Base-by-base conservation (phyloP, 805 yeast genomes). In the Ogataea nakhonphanomensis region DNA sequence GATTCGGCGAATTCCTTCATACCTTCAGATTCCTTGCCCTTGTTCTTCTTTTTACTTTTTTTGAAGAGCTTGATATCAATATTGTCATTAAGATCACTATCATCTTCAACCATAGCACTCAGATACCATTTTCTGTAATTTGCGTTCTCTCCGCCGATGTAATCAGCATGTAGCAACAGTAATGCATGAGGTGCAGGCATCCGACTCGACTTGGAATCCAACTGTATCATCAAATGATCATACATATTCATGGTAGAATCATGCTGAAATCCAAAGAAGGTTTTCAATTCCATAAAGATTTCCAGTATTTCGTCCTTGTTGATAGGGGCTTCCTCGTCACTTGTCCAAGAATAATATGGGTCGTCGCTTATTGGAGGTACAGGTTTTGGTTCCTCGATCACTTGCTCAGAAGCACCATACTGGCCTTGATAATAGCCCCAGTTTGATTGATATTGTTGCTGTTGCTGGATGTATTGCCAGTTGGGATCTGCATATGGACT, bases 121-220 rank as follows among this genome's bases (percentile, higher is more conserved):
- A 90, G 85, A 60, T 80, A 88, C 98, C 98, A 91, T 62, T 85
- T 88, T 55, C 82, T 76, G 63, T 81, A 91, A 63, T 91, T 91
- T 3, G 97, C 76, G 44, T 80, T 70, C 35, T 81, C 86, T 12
- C 98, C 97, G 0, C 96, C 97, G 46, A 91, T 87, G 62, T 91
- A 91, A 46, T 90, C 95, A 1, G 88, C 81, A 63, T 91, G 98
- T 25, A 91, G 64, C 0, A 91, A 76, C 2, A 79, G 56, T 41
- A 91, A 66, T 0, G 97, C 97, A 42, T 66, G 73, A 25, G 67
- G 61, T 3, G 95, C 84, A 2, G 80, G 62, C 73, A 82, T 77
- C 45, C 98, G 74, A 45, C 95, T 78, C 0, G 95, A 76, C 44
- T 96, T 76, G 7, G 97, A 90, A 54, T 91, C 96, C 43, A 91